phyloP scores from a whole-genome alignment of 2,329 filamentous ascomycete species.

The Thielaviopsis punctulata region DNA sequence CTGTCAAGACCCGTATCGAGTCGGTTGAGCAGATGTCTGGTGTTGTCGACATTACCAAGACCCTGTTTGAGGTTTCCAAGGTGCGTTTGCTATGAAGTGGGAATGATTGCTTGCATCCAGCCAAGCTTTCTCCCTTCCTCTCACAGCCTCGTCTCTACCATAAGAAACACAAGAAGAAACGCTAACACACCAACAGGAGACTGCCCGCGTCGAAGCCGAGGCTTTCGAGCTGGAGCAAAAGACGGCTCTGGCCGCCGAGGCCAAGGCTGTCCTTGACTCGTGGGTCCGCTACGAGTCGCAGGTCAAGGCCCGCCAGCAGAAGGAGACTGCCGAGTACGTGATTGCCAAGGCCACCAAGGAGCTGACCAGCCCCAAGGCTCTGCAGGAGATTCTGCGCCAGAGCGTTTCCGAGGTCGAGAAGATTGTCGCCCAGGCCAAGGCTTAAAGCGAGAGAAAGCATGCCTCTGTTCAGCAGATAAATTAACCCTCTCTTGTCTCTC shows the following conservation, averaged over 20 bases:
- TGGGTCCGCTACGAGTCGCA: constrained; percentile 98
- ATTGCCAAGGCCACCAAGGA: constrained; percentile 98
- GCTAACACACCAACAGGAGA: constrained; percentile 47
- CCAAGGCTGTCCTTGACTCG: constrained; percentile 88
- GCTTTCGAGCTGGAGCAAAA: constrained; percentile 95
- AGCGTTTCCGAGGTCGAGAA: constrained; percentile 92
- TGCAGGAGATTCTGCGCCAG: constrained; percentile 97
- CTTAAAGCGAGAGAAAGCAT: neutral
- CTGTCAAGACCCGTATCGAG: constrained; percentile 85
- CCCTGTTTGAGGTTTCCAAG: constrained; percentile 95
- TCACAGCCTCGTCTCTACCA: neutral
- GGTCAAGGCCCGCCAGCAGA: constrained; percentile 97
- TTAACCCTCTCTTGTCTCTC: neutral
- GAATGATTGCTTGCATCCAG: neutral
- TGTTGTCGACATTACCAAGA: constrained; percentile 93
- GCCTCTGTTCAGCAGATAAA: neutral
- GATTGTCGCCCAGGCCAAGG: constrained; percentile 25
- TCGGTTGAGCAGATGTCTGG: constrained; percentile 87
- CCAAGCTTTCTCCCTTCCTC: neutral
- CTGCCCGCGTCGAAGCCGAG: constrained; percentile 85
- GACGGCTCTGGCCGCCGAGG: constrained; percentile 80
- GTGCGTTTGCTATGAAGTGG: constrained; percentile 30
- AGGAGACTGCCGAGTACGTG: constrained; percentile 78
- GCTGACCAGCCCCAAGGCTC: constrained; percentile 89
- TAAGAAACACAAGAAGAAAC: neutral